These are phyloP conservation scores for Pezizomycotina sp. DNA, from an alignment of 2,329 filamentous ascomycete species.

Conservation along the genomic window DNA sequence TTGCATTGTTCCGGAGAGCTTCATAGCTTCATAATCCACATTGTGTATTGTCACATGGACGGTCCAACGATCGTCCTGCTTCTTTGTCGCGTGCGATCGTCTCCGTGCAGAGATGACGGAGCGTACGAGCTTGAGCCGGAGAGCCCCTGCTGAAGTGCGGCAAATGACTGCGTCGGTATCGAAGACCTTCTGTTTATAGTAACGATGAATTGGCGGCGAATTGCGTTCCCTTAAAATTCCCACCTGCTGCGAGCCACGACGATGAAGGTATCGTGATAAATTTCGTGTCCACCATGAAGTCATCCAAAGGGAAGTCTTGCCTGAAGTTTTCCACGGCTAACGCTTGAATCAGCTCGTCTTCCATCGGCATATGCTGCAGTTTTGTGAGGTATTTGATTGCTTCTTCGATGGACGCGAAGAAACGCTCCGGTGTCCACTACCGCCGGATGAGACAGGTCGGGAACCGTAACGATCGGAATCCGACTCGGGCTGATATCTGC, in stretches of 20 bases:
- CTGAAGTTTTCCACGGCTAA: constrained; percentile 24
- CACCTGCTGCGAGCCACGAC: constrained; percentile 46
- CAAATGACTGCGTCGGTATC: too few species aligned
- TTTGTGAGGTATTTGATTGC: constrained; percentile 45
- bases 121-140: background rate
- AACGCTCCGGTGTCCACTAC: constrained; percentile 27
- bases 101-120: constrained; percentile 5
- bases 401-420: constrained; percentile 35
- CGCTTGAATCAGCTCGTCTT: constrained; percentile 12
- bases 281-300: constrained; percentile 42
- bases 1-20: constrained; percentile 51
- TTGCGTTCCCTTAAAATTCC: constrained; percentile 45
- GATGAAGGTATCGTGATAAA: constrained; percentile 38
- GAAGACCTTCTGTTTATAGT: constrained; percentile 10
- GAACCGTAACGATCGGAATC: too few species aligned
- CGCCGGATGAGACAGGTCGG: too few species aligned
- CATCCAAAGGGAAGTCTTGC: constrained; percentile 28
- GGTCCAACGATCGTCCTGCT: constrained; percentile 45
- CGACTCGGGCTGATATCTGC: too few species aligned
- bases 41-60: constrained; percentile 50
- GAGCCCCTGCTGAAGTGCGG: too few species aligned
- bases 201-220: constrained; percentile 33
- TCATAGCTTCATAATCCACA: constrained; percentile 44
- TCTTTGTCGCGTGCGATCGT: constrained; percentile 14
- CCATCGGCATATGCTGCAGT: constrained; percentile 32